Conservation (phyloP, 2,329 filamentous ascomycete species). For the Ceratocystis cubensis region DNA sequence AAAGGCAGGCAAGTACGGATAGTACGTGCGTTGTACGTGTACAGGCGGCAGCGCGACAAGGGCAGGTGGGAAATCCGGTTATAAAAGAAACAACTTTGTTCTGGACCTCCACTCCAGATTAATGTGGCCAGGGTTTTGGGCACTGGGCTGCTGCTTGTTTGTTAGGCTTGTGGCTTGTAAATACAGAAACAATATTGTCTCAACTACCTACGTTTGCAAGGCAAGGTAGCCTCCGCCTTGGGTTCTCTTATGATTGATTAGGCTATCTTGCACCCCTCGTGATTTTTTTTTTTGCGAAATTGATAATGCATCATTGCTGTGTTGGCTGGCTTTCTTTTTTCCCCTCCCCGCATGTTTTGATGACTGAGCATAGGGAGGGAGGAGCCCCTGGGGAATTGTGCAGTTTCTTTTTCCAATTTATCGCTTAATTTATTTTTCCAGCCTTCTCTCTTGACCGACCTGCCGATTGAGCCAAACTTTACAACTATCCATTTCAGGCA, state of each 20-base stretch:
- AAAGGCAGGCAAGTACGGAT: background rate
- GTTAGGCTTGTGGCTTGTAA: background rate
- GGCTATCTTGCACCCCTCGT: no score
- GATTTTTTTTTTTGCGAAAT: background rate
- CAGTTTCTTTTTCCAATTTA: background rate
- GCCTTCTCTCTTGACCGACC: background rate
- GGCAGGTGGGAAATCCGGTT: constrained; percentile 2
- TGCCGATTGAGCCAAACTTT: background rate
- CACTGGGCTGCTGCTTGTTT: background rate
- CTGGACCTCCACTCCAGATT: background rate
- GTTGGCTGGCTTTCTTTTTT: background rate
- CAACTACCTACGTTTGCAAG: background rate
- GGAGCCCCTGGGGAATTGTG: background rate
- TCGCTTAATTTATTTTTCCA: constrained; percentile 1
- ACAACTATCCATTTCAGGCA: background rate
- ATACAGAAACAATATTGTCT: constrained; percentile 6
- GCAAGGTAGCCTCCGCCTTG: background rate
- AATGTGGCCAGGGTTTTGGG: background rate
- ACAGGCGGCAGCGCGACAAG: background rate
- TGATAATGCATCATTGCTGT: background rate
- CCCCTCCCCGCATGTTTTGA: background rate
- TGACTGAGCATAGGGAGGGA: background rate
- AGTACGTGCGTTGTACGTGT: background rate
- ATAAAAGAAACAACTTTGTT: constrained; percentile 3
- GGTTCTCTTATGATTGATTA: background rate